Base-by-base conservation (phyloP, 2,329 filamentous ascomycete genomes). In the Zasmidium angulare region DNA sequence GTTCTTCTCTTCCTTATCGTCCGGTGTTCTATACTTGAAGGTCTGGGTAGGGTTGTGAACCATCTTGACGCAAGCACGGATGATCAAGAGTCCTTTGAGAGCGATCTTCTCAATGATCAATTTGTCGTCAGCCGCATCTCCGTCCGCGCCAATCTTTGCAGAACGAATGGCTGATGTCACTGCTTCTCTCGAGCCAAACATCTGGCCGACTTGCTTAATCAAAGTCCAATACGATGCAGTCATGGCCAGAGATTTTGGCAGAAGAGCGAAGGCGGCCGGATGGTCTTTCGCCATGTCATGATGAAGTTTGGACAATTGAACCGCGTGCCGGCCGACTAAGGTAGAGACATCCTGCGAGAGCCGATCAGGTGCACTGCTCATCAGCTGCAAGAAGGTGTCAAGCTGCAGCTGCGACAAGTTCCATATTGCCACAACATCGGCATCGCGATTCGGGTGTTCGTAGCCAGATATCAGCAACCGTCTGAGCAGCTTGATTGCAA, bases 251-350 rank as follows among this genome's bases (percentile, higher is more conserved):
- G 91, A 92, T 68, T 90, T 88, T 1, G 92, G 91, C 6, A 99
- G 82, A 12, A 91, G 81, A 0, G 88, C 87, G 74, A 97, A 98
- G 56, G 91, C 90, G 2, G 89, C 87, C 1, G 93, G 87, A 72
- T 96, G 92, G 3, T 81, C 78, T 52, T 86, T 85, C 1, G 91
- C 86, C 88, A 98, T 93, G 57, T 91, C 88, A 43, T 96, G 82
- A 72, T 98, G 95, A 2, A 99, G 79, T 75, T 98, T 99, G 2
- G 93, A 88, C 52, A 98, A 88, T 71, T 98, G 93, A 46, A 97
- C 77, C 1, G 96, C 80, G 71, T 97, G 93, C 71, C 92, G 96
- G 65, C 90, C 89, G n/a, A 96, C 78, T 22, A 89, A 71, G 7
- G 46, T 22, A n/a, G 21, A 22, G 2, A 53, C 48, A 6, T 58